Evolutionary conservation across 352 stramenopile genomes (phyloP).

Genomic region (Pythium angustatum): DNA sequence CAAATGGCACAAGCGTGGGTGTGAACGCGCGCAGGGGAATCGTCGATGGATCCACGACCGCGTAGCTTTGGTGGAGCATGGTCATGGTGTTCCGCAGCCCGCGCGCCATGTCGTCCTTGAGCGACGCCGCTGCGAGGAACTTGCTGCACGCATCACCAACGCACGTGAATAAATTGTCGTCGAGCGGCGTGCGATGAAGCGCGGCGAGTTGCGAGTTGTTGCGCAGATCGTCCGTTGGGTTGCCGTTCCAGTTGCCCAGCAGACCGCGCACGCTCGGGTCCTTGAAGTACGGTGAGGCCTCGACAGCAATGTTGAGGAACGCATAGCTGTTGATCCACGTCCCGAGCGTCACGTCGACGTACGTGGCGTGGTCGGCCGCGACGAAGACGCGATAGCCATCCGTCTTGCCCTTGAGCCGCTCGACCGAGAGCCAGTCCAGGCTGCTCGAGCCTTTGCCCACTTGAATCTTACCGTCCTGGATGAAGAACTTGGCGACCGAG

Average conservation of each 20-base stretch:
- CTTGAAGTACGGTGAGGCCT: constrained; percentile 34
- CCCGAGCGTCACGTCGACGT: constrained; percentile 34
- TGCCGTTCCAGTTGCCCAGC: constrained; percentile 37
- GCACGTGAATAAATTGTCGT: constrained; percentile 37
- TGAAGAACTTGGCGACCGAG: constrained; percentile 34
- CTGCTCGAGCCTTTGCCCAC: constrained; percentile 25
- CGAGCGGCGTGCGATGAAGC: constrained; percentile 25
- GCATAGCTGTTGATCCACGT: constrained; percentile 32
- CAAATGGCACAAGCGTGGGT: constrained; percentile 12
- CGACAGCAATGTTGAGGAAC: constrained; percentile 34
- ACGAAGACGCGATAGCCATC: constrained; percentile 38
- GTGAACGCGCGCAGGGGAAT: constrained; percentile 17
- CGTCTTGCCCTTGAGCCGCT: constrained; percentile 29
- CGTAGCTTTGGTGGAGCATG: constrained; percentile 28
- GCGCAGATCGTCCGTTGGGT: constrained; percentile 28
- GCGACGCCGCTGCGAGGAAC: constrained; percentile 20
- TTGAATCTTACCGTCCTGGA: constrained; percentile 31
- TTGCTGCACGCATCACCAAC: constrained; percentile 19
- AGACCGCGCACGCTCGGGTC: constrained; percentile 26
- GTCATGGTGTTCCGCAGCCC: constrained; percentile 16
- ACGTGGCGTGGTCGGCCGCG: constrained; percentile 28
- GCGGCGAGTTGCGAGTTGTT: constrained; percentile 21
- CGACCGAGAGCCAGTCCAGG: constrained; percentile 33
- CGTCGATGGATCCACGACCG: background rate
- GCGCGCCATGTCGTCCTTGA: constrained; percentile 30